Percentiles rank a stretch among this genome's conserved stretches.
phyloP scores from a whole-genome alignment of 1,139 yeast genomes.

The Saccharomyces hybrid region DNA sequence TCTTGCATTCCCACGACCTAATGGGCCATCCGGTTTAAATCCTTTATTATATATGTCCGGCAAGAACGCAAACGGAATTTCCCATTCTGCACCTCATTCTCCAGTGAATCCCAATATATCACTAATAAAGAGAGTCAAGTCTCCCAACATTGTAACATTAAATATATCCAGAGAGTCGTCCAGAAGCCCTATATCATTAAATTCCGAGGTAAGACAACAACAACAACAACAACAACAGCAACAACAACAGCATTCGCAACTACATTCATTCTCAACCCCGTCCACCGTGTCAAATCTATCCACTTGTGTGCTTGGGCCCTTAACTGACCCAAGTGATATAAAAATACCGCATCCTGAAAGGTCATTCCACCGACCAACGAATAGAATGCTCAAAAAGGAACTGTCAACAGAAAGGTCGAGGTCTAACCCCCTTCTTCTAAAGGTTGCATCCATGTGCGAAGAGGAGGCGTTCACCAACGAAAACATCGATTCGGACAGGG shows the following conservation, averaged over 20 bases:
- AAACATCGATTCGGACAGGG: not conserved
- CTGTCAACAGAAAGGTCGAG: not conserved
- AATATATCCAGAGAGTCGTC: conserved; percentile 32
- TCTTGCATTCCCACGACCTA: conserved; percentile 19
- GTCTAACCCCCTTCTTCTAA: not conserved
- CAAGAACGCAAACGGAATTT: not conserved
- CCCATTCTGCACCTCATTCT: conserved; percentile 10
- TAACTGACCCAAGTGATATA: not conserved
- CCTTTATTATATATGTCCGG: conserved; percentile 4
- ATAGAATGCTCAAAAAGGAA: not conserved
- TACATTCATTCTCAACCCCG: not conserved
- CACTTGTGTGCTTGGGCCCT: not conserved
- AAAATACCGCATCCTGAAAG: not conserved
- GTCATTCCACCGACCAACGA: not conserved
- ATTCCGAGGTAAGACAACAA: conserved; percentile 4
- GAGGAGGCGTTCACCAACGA: not conserved
- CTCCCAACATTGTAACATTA: conserved; percentile 32
- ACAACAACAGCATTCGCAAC: not conserved
- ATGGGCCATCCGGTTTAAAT: not conserved
- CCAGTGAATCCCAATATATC: conserved; percentile 20
- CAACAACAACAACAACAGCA: not conserved
- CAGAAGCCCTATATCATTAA: conserved; percentile 28
- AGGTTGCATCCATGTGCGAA: not conserved
- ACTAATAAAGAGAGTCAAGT: conserved; percentile 28
- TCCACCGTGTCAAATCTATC: not conserved